Percentiles rank a stretch among this genome's conserved stretches.
Conservation (phyloP, 139 green algal species). For the Pseudopediastrum boryanum region DNA sequence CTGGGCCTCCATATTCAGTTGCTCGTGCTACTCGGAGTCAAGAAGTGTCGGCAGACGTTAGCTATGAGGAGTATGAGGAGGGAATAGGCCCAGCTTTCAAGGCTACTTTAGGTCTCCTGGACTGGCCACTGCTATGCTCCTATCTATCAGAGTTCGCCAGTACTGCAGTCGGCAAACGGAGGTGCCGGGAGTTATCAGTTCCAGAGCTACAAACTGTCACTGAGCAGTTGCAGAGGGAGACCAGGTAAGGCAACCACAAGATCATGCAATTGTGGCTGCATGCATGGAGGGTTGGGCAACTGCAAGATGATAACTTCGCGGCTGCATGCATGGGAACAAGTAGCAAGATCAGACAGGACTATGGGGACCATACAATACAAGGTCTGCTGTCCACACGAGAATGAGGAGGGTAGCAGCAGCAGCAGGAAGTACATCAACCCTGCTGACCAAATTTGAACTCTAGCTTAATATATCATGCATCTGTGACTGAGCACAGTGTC, state of each 20-base stretch:
- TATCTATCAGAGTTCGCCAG: slow-evolving; percentile 71
- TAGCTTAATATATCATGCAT: no score
- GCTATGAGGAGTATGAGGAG: no score
- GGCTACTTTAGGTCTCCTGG: slow-evolving; percentile 66
- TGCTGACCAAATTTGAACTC: no score
- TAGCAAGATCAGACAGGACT: neutral
- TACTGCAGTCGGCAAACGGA: slow-evolving; percentile 66
- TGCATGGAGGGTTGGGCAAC: neutral
- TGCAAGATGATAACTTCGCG: neutral
- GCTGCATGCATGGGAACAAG: neutral
- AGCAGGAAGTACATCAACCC: no score
- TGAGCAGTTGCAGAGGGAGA: slow-evolving; percentile 61
- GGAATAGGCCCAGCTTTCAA: slow-evolving; percentile 51
- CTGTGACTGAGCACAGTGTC: no score
- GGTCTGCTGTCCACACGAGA: neutral
- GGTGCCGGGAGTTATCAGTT: slow-evolving; percentile 47
- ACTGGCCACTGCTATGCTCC: slow-evolving; percentile 71
- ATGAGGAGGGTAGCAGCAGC: neutral
- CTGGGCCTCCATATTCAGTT: no score
- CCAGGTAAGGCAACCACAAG: slow-evolving; percentile 33
- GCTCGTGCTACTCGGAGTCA: no score
- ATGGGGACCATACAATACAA: neutral
- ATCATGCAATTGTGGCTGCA: neutral
- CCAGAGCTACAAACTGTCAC: slow-evolving; percentile 33
- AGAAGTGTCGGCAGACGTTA: no score